These are phyloP conservation scores for Fomitopsis serialis DNA, from an alignment of 768 basidiomycete species.

Conservation along the genomic window DNA sequence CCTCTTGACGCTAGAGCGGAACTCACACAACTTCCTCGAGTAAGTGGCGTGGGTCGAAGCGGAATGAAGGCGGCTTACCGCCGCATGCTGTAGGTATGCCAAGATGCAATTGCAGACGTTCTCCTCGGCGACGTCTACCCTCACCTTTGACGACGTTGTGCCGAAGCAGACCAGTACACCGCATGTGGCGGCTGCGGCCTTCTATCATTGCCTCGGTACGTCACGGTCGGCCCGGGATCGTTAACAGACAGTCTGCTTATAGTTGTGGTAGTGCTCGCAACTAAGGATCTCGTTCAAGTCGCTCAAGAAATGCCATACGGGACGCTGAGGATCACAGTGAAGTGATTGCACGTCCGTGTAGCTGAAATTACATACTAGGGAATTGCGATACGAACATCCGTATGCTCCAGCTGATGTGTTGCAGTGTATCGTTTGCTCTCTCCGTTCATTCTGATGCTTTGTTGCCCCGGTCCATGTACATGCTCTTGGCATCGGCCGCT, in stretches of 20 bases:
- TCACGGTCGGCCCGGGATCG: background rate
- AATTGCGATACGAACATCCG: no score
- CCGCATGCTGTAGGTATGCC: slow-evolving; percentile 47
- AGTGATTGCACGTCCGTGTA: slow-evolving; percentile 16
- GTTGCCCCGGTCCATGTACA: no score
- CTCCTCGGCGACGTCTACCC: slow-evolving; percentile 36
- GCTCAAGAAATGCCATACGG: slow-evolving; percentile 60
- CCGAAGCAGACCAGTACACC: slow-evolving; percentile 62
- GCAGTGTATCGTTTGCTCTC: no score
- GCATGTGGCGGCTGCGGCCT: slow-evolving; percentile 75
- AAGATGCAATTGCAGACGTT: slow-evolving; percentile 70
- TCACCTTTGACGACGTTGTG: slow-evolving; percentile 63
- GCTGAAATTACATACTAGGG: no score
- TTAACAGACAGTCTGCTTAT: background rate
- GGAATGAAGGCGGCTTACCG: background rate
- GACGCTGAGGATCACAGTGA: slow-evolving; percentile 37
- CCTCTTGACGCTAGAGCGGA: slow-evolving; percentile 59
- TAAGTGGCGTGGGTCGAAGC: slow-evolving; percentile 26
- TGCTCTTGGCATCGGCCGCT: no score
- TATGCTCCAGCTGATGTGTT: no score
- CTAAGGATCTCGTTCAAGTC: slow-evolving; percentile 64
- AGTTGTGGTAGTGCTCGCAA: slow-evolving; percentile 57
- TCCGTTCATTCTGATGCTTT: no score
- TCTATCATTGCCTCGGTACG: slow-evolving; percentile 82
- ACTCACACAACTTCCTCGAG: slow-evolving; percentile 80